Conservation (phyloP, 2,329 filamentous ascomycete species). For the Trematosphaeria pertusa region DNA sequence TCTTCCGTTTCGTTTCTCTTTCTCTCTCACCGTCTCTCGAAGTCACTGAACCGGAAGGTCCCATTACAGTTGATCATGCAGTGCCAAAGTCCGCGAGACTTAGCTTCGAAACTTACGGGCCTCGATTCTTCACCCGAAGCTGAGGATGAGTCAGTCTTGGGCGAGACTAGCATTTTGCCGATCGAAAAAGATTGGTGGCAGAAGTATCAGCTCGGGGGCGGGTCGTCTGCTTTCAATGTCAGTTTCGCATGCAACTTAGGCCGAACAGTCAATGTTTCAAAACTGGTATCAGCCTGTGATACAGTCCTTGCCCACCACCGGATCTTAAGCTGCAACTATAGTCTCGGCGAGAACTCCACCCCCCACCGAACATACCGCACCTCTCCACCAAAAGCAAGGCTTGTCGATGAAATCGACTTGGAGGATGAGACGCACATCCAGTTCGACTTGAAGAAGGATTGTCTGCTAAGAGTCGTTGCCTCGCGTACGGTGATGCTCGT, state of each 20-base stretch:
- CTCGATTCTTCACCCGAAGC: too few species aligned
- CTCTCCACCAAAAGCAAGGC: conserved; percentile 11
- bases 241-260: conserved; percentile 20
- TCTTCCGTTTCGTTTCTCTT: conserved; percentile 33
- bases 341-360: neutral
- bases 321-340: conserved; percentile 17
- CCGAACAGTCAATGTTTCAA: conserved; percentile 15
- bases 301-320: conserved; percentile 21
- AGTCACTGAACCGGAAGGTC: neutral
- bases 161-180: conserved; percentile 14
- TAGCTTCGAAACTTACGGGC: neutral
- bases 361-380: neutral
- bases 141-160: too few species aligned
- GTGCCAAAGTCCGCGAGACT: neutral
- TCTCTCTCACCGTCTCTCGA: conserved; percentile 16
- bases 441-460: conserved; percentile 29
- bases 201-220: conserved; percentile 18
- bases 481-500: conserved; percentile 27
- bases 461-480: conserved; percentile 36
- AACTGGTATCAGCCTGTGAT: conserved; percentile 28
- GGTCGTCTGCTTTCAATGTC: conserved; percentile 37
- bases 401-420: too few species aligned
- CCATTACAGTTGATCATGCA: conserved; percentile 1
- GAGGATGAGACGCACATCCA: too few species aligned
- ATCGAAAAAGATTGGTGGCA: conserved; percentile 28